Evolutionary conservation across 208 protist species (phyloP).

Genomic region (Wallacemonas sp.): DNA sequence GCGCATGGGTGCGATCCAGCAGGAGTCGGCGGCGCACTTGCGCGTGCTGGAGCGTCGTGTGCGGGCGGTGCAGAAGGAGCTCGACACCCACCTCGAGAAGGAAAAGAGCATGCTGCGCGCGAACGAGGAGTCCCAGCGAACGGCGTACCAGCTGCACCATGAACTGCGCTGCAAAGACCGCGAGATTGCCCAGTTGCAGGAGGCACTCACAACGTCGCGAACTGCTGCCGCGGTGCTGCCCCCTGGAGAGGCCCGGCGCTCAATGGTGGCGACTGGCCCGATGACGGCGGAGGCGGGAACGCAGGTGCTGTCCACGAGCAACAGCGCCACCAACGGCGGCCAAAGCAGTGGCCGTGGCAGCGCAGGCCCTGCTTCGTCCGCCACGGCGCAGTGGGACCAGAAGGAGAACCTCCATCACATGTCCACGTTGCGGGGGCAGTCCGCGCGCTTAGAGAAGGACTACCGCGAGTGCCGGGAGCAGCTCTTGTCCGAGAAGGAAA

Average conservation of each 20-base stretch:
- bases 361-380: neutral
- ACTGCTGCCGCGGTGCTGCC: neutral
- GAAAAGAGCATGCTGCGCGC: constrained; percentile 72
- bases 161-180: constrained; percentile 70
- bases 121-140: constrained; percentile 67
- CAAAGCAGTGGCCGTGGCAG: neutral
- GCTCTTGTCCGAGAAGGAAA: constrained; percentile 56
- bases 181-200: constrained; percentile 63
- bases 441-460: constrained; percentile 55
- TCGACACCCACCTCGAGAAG: constrained; percentile 60
- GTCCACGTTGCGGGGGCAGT: constrained; percentile 49
- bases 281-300: constrained; percentile 35
- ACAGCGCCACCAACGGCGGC: neutral
- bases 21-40: constrained; percentile 69
- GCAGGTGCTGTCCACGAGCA: constrained; percentile 38
- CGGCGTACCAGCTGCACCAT: constrained; percentile 71
- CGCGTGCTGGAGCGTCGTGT: constrained; percentile 64
- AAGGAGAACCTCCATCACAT: constrained; percentile 70
- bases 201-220: constrained; percentile 23
- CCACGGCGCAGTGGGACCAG: constrained; percentile 42
- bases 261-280: neutral
- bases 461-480: constrained; percentile 42
- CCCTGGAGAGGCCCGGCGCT: neutral
- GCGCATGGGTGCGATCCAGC: constrained; percentile 77
- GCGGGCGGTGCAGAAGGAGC: constrained; percentile 67